Conservation (phyloP, 2,329 filamentous ascomycete species). For the Diaporthe sp. region DNA sequence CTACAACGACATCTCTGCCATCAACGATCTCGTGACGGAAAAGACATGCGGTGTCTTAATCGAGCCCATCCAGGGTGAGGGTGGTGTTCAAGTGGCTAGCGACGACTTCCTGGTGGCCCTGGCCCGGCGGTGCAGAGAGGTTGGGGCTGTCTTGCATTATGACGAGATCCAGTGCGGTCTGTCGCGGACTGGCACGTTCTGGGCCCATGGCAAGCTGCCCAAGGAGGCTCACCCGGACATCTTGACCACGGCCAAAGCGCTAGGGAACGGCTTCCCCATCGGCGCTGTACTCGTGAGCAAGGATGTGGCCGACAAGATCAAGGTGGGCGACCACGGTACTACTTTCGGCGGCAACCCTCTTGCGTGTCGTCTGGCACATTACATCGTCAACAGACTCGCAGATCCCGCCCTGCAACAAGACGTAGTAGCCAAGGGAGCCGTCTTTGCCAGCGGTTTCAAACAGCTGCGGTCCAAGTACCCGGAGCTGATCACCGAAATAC, state of each 20-base stretch:
- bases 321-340: conserved; percentile 84
- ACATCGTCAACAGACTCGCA: conserved; percentile 83
- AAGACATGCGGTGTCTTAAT: conserved; percentile 94
- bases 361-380: conserved; percentile 83
- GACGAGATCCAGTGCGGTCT: conserved; percentile 98
- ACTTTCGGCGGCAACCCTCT: conserved; percentile 95
- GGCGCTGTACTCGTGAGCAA: conserved; percentile 77
- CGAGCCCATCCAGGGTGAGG: conserved; percentile 97
- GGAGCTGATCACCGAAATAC: conserved; percentile 78
- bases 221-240: conserved; percentile 91
- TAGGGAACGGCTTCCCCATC: conserved; percentile 96
- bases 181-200: conserved; percentile 85
- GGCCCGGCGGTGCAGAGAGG: conserved; percentile 84
- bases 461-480: conserved; percentile 65
- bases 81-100: conserved; percentile 86
- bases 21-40: conserved; percentile 81
- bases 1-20: conserved; percentile 82
- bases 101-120: conserved; percentile 86
- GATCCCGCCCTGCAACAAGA: conserved; percentile 75
- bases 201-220: conserved; percentile 84
- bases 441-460: conserved; percentile 61
- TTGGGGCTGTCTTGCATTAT: conserved; percentile 90
- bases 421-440: conserved; percentile 73
- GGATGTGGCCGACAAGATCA: conserved; percentile 73
- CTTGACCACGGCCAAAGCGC: conserved; percentile 92